Evolutionary conservation across 129 eudicot genomes (phyloP).

Genomic region (Flaveria bidentis): DNA sequence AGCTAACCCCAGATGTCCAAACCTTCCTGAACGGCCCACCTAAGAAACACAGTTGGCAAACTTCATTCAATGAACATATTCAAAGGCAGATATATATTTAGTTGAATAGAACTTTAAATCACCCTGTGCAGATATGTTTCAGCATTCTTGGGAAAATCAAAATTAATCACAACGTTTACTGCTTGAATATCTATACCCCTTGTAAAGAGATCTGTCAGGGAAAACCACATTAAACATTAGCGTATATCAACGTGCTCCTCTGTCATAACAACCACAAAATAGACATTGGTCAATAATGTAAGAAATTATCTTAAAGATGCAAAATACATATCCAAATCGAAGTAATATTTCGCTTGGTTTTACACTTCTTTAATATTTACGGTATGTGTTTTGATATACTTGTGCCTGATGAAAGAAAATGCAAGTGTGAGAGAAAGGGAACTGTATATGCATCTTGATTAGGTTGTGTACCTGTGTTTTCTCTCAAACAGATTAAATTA

Average conservation of each 20-base stretch:
- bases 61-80: conserved; percentile 1
- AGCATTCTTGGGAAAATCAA: conserved; percentile 68
- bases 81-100: not conserved
- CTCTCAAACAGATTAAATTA: not conserved
- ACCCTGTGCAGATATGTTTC: conserved; percentile 79
- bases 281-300: not conserved
- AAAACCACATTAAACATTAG: conserved; percentile 15
- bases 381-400: not conserved
- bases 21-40: conserved; percentile 71
- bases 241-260: not conserved
- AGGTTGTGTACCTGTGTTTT: not conserved
- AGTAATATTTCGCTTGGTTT: not conserved
- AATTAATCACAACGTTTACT: conserved; percentile 66
- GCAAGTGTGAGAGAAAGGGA: not conserved
- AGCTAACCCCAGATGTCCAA: conserved; percentile 59
- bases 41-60: conserved; percentile 15
- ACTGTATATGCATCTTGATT: not conserved
- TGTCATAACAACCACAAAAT: not conserved
- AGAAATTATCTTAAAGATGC: not conserved
- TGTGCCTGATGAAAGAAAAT: not conserved
- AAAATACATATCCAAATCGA: not conserved
- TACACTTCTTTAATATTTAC: not conserved
- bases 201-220: conserved; percentile 59
- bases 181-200: conserved; percentile 75
- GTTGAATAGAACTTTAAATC: conserved; percentile 11